Base-by-base conservation (phyloP, 2,329 filamentous ascomycete species). In the Ceratocystis cubensis region DNA sequence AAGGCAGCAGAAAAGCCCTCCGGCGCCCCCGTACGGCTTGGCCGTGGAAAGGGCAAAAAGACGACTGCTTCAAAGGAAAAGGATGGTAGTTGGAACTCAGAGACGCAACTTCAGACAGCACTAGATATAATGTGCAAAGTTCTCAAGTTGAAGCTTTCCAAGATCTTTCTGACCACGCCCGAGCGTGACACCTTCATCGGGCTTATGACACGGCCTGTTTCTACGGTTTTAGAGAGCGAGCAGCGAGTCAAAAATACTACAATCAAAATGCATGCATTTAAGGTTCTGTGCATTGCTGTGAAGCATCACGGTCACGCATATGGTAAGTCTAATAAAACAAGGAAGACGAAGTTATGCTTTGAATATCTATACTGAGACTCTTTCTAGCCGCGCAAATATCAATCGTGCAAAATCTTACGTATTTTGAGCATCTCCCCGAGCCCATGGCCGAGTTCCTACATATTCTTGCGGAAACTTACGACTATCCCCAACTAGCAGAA, bases 401-500 rank as follows among this genome's bases (percentile, higher is more conserved):
- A 59, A 96, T 99, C 72, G 92, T 97, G 65, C 94, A 99, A 75
- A 97, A 94, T 73, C 78, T 99, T 70, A 96, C 94, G 4, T 99
- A 99, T 75, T 99, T 97, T 72, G 94, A 99, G 76, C 94, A 99
- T 75, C 79, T 99, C n/a, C 93, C 94, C 0, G 94, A 99, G 73
- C 94, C 94, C 1, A 99, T 99, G 94, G 94, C 94, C 41, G 95
- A 99, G 75, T 96, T 99, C 72, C 79, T 99, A 3, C 91, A 97
- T 72, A 99, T 97, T 72, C 80, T 99, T 30, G 88, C 92, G 0
- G 92, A 97, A 74, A 93, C 96, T 78, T 99, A 97, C 77, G 94
- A 99, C 76, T 96, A 97, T 74, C 89, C 92, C 17, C 94, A 99
- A 73, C 81, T 99, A 7, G 88, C 91, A 3, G 94, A 96, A 74